A percentile compares a stretch with the other conserved stretches of the same genome.
Conservation (phyloP, 2,329 filamentous ascomycete genomes). For the Zalaria obscura region DNA sequence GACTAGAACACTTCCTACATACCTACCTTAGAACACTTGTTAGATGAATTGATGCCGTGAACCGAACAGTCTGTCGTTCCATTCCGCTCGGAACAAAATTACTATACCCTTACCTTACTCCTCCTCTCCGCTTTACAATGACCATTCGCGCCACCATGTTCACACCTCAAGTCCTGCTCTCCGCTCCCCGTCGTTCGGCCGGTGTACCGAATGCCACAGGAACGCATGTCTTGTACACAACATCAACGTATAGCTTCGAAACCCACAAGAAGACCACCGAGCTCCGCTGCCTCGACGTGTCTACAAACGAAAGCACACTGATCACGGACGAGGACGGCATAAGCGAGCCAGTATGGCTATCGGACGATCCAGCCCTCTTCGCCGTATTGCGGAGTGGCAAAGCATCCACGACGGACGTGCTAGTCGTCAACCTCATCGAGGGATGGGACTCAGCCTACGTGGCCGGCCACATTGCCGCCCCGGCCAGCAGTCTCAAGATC, state of each 20-base stretch:
- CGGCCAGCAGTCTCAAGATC: slow-evolving; percentile 35
- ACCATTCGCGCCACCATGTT: slow-evolving; percentile 57
- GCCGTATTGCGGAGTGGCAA: slow-evolving; percentile 36
- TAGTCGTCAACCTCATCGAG: slow-evolving; percentile 18
- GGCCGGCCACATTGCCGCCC: slow-evolving; percentile 29
- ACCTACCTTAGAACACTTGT: too few species aligned
- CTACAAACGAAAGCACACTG: slow-evolving; percentile 48
- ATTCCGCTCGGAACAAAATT: too few species aligned
- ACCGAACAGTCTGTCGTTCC: too few species aligned
- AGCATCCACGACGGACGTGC: slow-evolving; percentile 23
- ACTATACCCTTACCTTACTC: too few species aligned
- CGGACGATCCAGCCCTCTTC: slow-evolving; percentile 46
- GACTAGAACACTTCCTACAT: too few species aligned
- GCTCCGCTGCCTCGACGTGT: slow-evolving; percentile 56
- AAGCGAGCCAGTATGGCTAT: slow-evolving; percentile 64
- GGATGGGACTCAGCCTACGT: slow-evolving; percentile 14
- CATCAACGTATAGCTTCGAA: slow-evolving; percentile 68
- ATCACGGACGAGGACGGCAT: slow-evolving; percentile 52
- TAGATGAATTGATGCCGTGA: too few species aligned
- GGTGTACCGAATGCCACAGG: slow-evolving; percentile 57
- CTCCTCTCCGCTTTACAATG: slow-evolving; percentile 32
- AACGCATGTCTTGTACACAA: slow-evolving; percentile 50
- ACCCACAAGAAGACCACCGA: slow-evolving; percentile 55
- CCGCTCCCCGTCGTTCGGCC: slow-evolving; percentile 57
- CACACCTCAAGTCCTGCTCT: slow-evolving; percentile 63